Conservation (phyloP, 352 stramenopile species). For the Phytopythium boreale region DNA sequence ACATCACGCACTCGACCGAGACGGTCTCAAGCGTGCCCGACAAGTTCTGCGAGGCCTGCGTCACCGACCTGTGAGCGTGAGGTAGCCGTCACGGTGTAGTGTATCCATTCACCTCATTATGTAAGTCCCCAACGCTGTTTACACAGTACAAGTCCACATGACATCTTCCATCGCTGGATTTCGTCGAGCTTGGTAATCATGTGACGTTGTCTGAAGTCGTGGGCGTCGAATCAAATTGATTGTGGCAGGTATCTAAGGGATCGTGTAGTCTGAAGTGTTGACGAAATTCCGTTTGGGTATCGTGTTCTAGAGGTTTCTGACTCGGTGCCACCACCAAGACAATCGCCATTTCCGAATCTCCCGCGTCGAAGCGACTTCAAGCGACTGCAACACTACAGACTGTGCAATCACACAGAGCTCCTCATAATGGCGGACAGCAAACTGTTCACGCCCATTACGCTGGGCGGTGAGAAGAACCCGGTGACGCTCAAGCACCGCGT, state of each 20-base stretch:
- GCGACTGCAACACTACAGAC: not conserved
- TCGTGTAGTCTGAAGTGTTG: not conserved
- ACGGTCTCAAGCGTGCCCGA: slow-evolving; percentile 40
- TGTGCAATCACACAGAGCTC: not conserved
- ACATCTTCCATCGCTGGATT: too few species aligned
- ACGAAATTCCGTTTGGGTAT: not conserved
- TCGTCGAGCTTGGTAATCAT: not conserved
- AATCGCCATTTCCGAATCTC: not conserved
- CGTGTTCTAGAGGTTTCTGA: not conserved
- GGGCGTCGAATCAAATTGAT: not conserved
- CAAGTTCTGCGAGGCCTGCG: slow-evolving; percentile 57
- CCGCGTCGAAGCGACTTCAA: not conserved
- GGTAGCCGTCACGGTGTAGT: not conserved
- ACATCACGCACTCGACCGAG: slow-evolving; percentile 28
- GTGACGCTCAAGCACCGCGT: slow-evolving; percentile 36
- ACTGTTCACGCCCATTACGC: slow-evolving; percentile 36
- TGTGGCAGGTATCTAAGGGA: not conserved
- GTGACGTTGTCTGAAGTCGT: not conserved
- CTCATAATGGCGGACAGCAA: slow-evolving; percentile 3
- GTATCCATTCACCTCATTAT: not conserved
- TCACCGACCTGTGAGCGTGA: slow-evolving; percentile 11
- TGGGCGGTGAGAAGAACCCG: slow-evolving; percentile 14
- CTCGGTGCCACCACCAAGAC: not conserved
- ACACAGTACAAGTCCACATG: too few species aligned
- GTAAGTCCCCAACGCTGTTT: not conserved